phyloP scores from a whole-genome alignment of 441 rosid species.

The Brassica balearica region DNA sequence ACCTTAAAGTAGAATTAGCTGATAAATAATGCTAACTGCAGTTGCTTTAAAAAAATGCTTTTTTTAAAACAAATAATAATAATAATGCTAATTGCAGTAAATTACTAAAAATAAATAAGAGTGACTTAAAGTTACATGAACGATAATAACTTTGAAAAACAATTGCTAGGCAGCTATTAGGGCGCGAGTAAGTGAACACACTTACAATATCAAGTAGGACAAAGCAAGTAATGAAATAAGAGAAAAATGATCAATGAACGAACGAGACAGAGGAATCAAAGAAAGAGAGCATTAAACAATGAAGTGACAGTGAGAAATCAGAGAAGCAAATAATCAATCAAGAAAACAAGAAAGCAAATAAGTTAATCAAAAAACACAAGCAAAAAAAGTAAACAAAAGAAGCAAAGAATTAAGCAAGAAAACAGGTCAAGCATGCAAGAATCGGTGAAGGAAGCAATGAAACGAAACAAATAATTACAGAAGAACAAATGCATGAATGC shows the following conservation, averaged over 20 bases:
- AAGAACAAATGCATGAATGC: not conserved
- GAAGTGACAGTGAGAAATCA: not conserved
- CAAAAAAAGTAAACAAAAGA: not conserved
- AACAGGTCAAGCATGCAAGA: not conserved
- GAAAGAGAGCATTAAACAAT: not conserved
- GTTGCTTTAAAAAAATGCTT: too few species aligned
- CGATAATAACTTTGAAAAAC: too few species aligned
- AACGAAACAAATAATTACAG: not conserved
- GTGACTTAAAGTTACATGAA: too few species aligned
- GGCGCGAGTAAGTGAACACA: not conserved
- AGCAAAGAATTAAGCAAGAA: conserved; percentile 1
- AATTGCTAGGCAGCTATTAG: not conserved
- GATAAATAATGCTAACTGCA: too few species aligned
- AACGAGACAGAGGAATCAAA: not conserved
- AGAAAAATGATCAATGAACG: not conserved
- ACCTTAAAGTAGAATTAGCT: too few species aligned
- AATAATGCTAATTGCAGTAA: too few species aligned
- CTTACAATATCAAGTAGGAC: too few species aligned
- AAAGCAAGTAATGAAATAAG: too few species aligned
- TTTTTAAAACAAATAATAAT: too few species aligned
- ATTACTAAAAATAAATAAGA: too few species aligned
- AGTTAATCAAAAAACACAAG: not conserved
- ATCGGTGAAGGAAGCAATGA: not conserved
- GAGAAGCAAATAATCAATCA: not conserved
- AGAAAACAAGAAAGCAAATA: not conserved